Evolutionary conservation across 192 early-diverging fungal species (phyloP), one percentile per base, ranked within the genome.

Genomic region (Linnemannia schmuckeri): DNA sequence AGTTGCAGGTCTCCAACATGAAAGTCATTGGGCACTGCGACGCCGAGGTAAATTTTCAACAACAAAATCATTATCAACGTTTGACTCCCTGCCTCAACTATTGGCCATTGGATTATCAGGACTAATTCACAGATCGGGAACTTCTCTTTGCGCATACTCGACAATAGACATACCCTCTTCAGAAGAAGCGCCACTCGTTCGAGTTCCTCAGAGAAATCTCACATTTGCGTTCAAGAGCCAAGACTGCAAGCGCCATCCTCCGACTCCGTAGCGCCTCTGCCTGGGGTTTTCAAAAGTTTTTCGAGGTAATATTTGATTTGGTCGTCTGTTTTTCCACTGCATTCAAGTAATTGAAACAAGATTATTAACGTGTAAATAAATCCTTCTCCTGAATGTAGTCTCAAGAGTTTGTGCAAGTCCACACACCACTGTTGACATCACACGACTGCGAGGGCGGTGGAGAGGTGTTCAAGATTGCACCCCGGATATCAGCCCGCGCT

Each of bases 361-460:
- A 13, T 55, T 20, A 74, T 46, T 69, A 49, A 82, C 55, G 52
- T 33, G 17, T 68, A 49, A 40, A 18, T 55, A 52, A 33, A 66
- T 55, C 13, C 55, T n/a, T 35, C 27, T 52, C 44, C 2, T 27
- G 7, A 33, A 66, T 24, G 35, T 76, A 94, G 93, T 89, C 91
- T 35, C 89, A 95, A 83, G 93, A 96, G 61, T 97, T 97, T 81
- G 78, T 94, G 10, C 93, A 94, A 42, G 85, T 96, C 47, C 94
- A 96, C 72, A 97, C 97, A 10, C 97, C 97, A 1, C 90, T 96
- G 6, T 69, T 98, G 80, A 98, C 97, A 17, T 90, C 94, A 9
- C 93, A 95, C 77, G 97, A 98, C 81, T 98, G 96, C 89, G 97
- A 98, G 77, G 97, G 96, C 41, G 97, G 94, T 18, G 96, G 97